phyloP scores from a whole-genome alignment of 192 early-diverging fungal species.

The Coemansia sp. region DNA sequence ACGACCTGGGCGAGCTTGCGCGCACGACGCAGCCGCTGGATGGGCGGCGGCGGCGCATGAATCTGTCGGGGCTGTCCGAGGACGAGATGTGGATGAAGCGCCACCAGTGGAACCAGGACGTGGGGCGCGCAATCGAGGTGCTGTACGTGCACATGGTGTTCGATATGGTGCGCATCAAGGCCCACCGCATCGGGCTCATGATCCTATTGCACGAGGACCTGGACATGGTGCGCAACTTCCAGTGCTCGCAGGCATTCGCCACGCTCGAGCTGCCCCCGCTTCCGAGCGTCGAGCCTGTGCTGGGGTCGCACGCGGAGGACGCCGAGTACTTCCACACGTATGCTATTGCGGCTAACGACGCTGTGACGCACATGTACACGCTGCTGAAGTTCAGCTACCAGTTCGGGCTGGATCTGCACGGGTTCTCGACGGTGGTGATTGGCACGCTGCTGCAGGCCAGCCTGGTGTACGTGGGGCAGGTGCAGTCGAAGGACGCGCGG shows the following conservation, averaged over 20 bases:
- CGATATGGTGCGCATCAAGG: slow-evolving; percentile 47
- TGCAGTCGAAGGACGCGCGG: slow-evolving; percentile 36
- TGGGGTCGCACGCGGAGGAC: slow-evolving; percentile 28
- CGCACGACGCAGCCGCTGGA: slow-evolving; percentile 46
- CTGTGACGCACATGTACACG: slow-evolving; percentile 35
- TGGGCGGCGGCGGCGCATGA: slow-evolving; percentile 38
- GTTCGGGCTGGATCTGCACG: slow-evolving; percentile 52
- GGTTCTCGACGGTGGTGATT: slow-evolving; percentile 37
- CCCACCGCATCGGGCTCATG: slow-evolving; percentile 50
- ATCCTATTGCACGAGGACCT: slow-evolving; percentile 48
- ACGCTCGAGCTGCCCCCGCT: slow-evolving; percentile 28
- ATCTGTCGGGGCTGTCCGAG: slow-evolving; percentile 48
- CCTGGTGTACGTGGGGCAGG: slow-evolving; percentile 49
- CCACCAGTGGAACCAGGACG: slow-evolving; percentile 53
- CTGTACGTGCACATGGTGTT: slow-evolving; percentile 53
- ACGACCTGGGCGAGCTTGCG: slow-evolving; percentile 36
- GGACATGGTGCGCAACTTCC: slow-evolving; percentile 54
- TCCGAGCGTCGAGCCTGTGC: slow-evolving; percentile 13
- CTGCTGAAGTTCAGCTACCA: slow-evolving; percentile 52
- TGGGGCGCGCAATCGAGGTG: slow-evolving; percentile 45
- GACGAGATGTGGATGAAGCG: slow-evolving; percentile 53
- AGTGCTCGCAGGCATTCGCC: slow-evolving; percentile 42
- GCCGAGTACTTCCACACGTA: slow-evolving; percentile 26
- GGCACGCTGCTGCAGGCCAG: slow-evolving; percentile 45
- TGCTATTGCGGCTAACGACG: slow-evolving; percentile 18